phyloP scores from a whole-genome alignment of 139 green algal genomes.

The Chlamydomonas applanata region DNA sequence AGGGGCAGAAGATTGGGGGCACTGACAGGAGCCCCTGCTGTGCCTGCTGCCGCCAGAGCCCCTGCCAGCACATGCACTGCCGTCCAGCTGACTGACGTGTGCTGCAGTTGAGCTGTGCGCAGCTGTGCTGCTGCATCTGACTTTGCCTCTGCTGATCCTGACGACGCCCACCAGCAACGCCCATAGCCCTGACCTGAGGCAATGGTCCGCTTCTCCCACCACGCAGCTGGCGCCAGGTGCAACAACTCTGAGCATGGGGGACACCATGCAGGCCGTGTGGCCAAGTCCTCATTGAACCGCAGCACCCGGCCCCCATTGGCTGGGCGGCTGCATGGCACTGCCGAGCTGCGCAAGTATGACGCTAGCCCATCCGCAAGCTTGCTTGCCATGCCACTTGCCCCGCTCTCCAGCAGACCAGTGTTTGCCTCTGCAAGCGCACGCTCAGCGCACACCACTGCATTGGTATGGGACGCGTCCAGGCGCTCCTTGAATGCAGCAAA shows the following conservation, averaged over 20 bases:
- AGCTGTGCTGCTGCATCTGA: too few relatives aligned
- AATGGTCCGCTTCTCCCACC: not conserved
- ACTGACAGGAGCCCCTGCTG: too few relatives aligned
- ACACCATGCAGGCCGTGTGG: constrained; percentile 63
- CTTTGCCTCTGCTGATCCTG: too few relatives aligned
- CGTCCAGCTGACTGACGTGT: too few relatives aligned
- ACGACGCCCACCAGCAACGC: too few relatives aligned
- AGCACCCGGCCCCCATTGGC: constrained; percentile 12
- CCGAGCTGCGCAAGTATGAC: not conserved
- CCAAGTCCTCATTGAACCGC: constrained; percentile 78
- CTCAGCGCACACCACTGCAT: constrained; percentile 43
- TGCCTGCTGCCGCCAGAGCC: too few relatives aligned
- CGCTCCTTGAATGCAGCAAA: constrained; percentile 80
- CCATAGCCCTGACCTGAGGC: not conserved
- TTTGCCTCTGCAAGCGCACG: not conserved
- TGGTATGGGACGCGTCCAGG: constrained; percentile 56
- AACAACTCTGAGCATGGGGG: constrained; percentile 30
- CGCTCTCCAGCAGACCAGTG: not conserved
- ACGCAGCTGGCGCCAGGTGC: not conserved
- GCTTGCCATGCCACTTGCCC: not conserved
- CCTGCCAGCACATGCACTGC: too few relatives aligned
- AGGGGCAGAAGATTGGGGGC: too few relatives aligned
- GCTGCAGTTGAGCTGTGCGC: too few relatives aligned
- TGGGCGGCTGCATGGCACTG: not conserved
- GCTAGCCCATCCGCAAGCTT: not conserved